Evolutionary conservation across 306 rosid genomes (phyloP), one percentile per base, ranked within the genome.

Genomic region (Carpinus viminea): DNA sequence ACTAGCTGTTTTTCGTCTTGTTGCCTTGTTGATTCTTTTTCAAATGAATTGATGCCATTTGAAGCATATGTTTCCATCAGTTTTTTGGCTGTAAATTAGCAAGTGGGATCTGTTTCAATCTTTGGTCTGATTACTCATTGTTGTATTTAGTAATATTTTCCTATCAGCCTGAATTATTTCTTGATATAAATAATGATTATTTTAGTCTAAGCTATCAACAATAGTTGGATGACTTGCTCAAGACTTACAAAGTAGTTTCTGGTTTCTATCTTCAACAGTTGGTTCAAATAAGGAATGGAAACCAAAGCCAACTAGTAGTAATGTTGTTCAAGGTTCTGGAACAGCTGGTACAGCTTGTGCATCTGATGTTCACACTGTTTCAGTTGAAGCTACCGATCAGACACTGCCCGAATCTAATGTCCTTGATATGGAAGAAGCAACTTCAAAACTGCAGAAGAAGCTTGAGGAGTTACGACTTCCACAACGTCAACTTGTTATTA

Each of bases 261-360:
- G 77, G 17, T 80, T 76, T 84, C 47, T 85, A 74, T 88, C 80
- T 84, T 78, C 76, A 50, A 76, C 97, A 91, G 97, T 89, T 83
- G 92, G 93, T 87, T 86, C 98, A 81, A 95, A 80, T 81, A 95
- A 93, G 89, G 99, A 95, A 82, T 95, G 99, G 99, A 96, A 93
- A 81, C 99, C 99, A 26, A 96, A 96, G 87, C 83, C 95, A 41
- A 82, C 87, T 31, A 79, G 74, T 84, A 61, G 88, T 17, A 61
- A 69, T 45, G 86, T 41, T 73, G 86, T 84, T 78, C 97, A 90
- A 80, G 91, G 86, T 77, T 84, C 86, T 28, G 86, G 85, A 82
- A 84, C 90, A 71, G 86, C 88, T 66, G 83, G 73, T 78, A 83
- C 89, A 71, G 86, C 88, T 65, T 82, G 71, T 79, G 72, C 92